Evolutionary conservation across 345 rosid genomes (phyloP), one percentile per base, ranked within the genome.

Genomic region (Salix dunnii): DNA sequence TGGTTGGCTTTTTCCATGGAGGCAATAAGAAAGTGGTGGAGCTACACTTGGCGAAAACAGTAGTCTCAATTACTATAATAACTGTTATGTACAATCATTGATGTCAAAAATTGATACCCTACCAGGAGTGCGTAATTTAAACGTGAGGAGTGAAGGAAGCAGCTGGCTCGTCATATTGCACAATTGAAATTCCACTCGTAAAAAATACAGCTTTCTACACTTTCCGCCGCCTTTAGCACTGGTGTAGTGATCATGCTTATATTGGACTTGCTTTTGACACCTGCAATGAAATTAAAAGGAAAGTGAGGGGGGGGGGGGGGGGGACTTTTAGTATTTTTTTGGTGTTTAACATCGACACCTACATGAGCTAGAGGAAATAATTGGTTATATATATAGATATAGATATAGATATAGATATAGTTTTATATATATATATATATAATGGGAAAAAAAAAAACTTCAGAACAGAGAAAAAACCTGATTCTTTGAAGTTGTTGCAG

Each of bases 401-500:
- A 43, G n/a, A n/a, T n/a, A n/a, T n/a, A n/a, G n/a, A n/a, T n/a
- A n/a, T n/a, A n/a, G n/a, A n/a, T n/a, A n/a, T n/a, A n/a, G n/a
- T n/a, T n/a, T 43, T 43, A 1, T 43, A 3, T 11, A 13, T 43
- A 12, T 12, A 12, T 11, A 43, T 43, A 43, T 3, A 43, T 3
- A 43, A 43, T 73, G 4, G 5, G 36, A 33, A 33, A 28, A 28
- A 33, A 33, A 28, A 28, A 28, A 28, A 28, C 30, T 28, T 28
- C 30, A 28, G 30, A 28, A 28, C 30, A 28, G 36, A 33, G 5
- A 72, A 10, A 0, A 13, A 66, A 88, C 91, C 91, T 88, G 88
- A 82, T 82, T 90, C 72, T 79, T 86, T 60, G 77, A 67, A 46
- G 85, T 82, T 48, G 91, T 78, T 51, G 81, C 60, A 67, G 80